Evolutionary conservation across 192 early-diverging fungal genomes (phyloP).

Genomic region (Geranomyces michiganensis): DNA sequence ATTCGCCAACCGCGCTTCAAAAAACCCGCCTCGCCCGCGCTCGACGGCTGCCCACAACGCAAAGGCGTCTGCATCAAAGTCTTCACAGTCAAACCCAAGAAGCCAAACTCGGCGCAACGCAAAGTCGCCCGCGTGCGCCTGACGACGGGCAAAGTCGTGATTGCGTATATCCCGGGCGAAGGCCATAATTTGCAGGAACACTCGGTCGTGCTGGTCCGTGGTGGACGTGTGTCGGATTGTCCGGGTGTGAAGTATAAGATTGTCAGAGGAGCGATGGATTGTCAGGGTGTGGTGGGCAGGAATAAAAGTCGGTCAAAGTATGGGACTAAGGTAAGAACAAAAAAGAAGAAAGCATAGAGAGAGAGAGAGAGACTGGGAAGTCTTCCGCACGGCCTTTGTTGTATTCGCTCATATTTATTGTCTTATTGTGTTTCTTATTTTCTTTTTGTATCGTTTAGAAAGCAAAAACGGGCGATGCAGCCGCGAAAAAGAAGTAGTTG

Average conservation of each 20-base stretch:
- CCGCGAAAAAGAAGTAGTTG: slow-evolving; percentile 10
- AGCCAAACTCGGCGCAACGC: slow-evolving; percentile 97
- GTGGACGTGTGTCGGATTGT: slow-evolving; percentile 94
- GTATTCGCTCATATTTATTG: neutral
- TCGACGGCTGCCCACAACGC: slow-evolving; percentile 85
- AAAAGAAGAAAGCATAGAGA: too few relatives aligned
- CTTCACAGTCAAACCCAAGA: slow-evolving; percentile 94
- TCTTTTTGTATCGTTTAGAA: neutral
- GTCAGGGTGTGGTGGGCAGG: slow-evolving; percentile 89
- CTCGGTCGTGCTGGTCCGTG: slow-evolving; percentile 91
- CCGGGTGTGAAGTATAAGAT: slow-evolving; percentile 97
- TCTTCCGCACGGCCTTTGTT: neutral
- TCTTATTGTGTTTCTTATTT: neutral
- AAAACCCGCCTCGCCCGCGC: slow-evolving; percentile 75
- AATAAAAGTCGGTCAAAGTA: slow-evolving; percentile 87
- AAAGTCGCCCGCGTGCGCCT: slow-evolving; percentile 91
- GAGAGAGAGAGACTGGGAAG: too few relatives aligned
- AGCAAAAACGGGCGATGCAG: slow-evolving; percentile 5
- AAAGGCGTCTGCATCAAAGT: slow-evolving; percentile 96
- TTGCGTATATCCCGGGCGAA: slow-evolving; percentile 97
- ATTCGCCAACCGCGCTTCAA: slow-evolving; percentile 72
- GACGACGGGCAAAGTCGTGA: slow-evolving; percentile 88
- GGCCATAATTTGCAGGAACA: slow-evolving; percentile 99
- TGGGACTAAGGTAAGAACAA: slow-evolving; percentile 73
- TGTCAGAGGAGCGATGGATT: slow-evolving; percentile 89